A percentile compares a stretch with the other conserved stretches of the same genome.
Conservation (phyloP, 225 moss, liverwort and hornwort genomes). For the Antitrichia curtipendula region DNA sequence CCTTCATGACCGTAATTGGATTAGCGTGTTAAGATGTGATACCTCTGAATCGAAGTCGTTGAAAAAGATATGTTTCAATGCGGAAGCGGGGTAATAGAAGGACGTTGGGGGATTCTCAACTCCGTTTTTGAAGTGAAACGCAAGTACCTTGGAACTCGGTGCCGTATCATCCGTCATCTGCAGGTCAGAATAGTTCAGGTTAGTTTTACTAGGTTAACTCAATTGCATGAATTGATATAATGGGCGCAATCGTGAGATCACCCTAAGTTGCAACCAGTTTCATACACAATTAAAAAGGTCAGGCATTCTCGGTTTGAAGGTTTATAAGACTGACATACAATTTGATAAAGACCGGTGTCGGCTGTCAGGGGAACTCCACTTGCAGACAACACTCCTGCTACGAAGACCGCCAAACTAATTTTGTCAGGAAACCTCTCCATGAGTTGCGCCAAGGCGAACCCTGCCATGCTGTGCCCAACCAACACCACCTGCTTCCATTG, state of each 20-base stretch:
- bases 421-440: conserved; percentile 27
- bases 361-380: neutral
- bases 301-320: neutral
- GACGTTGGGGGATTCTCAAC: neutral
- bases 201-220: neutral
- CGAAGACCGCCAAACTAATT: conserved; percentile 21
- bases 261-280: neutral
- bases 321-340: neutral
- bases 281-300: neutral
- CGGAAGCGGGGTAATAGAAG: neutral
- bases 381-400: conserved; percentile 10
- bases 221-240: neutral
- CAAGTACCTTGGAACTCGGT: neutral
- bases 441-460: conserved; percentile 8
- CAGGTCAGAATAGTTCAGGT: neutral
- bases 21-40: neutral
- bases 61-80: neutral
- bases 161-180: neutral
- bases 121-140: neutral
- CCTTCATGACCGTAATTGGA: neutral
- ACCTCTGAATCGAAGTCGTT: neutral
- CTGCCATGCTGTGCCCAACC: conserved; percentile 47
- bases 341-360: neutral
- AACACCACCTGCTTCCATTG: neutral
- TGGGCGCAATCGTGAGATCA: too few relatives aligned